Conservation (phyloP, 495 filamentous ascomycete species). For the Hypoxylon crocopeplum region DNA sequence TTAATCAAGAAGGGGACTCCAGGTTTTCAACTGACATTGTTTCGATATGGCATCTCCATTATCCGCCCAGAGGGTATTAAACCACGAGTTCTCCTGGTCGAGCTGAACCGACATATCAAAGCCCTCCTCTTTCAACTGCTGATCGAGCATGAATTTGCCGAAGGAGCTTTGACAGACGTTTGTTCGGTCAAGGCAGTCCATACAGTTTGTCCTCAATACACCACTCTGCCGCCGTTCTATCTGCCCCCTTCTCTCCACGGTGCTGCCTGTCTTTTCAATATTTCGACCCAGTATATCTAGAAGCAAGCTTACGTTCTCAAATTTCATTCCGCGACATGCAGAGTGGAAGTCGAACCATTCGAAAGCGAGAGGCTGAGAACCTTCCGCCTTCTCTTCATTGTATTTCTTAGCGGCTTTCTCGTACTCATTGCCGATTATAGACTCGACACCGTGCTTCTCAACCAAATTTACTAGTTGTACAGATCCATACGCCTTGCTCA, state of each 20-base stretch:
- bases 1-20: neutral
- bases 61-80: constrained; percentile 95
- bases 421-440: constrained; percentile 77
- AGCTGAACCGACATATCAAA: constrained; percentile 70
- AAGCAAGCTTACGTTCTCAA: constrained; percentile 86
- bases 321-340: constrained; percentile 93
- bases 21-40: constrained; percentile 50
- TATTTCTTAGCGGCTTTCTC: constrained; percentile 66
- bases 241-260: constrained; percentile 59
- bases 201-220: constrained; percentile 89
- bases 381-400: constrained; percentile 64
- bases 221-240: constrained; percentile 67
- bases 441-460: constrained; percentile 83
- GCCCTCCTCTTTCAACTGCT: constrained; percentile 75
- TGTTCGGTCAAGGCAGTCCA: constrained; percentile 95
- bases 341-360: constrained; percentile 98
- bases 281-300: constrained; percentile 70
- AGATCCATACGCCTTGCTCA: constrained; percentile 71
- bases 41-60: constrained; percentile 82
- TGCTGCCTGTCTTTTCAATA: constrained; percentile 70
- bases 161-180: constrained; percentile 92
- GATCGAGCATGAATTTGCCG: constrained; percentile 76
- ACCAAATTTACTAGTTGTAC: constrained; percentile 84
- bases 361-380: constrained; percentile 51
- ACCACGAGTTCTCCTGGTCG: constrained; percentile 83